Base-by-base conservation (phyloP, 73 alveolate genomes). In the Breviolum minutum region DNA sequence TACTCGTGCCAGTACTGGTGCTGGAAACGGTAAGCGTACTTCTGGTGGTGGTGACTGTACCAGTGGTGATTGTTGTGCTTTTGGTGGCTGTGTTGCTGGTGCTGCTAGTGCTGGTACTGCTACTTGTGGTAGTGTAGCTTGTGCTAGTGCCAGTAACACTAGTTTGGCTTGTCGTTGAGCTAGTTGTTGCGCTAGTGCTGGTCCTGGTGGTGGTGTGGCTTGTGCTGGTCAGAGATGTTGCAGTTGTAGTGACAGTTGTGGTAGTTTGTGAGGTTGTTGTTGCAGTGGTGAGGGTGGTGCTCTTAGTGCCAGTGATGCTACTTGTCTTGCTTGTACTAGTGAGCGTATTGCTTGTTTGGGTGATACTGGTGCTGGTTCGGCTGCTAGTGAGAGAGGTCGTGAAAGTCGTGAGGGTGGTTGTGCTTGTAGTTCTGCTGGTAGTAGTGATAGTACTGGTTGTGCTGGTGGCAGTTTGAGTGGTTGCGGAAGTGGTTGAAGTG, bases 21-120 rank as follows among this genome's bases (percentile, higher is more conserved):
- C 19, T 94, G 54, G 98, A 10, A n/a, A 77, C 54, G 64, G 99
- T 64, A 6, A 7, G 63, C 0, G 95, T 73, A 7, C 62, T 64
- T 66, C 99, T 96, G 22, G 60, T 71, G 40, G 99, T 87, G 80
- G 99, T 96, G 83, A 68, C 40, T 6, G 99, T 73, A 70, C 40
- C 48, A 84, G 87, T 96, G 79, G 99, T 63, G 86, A 76, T 90
- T 70, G 99, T 66, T 69, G 99, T 66, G 99, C 94, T 87, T 17
- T 40, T n/a, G 9, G 95, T 24, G 12, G 99, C 66, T 20, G 83
- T 91, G 63, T 84, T 70, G 40, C 69, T 48, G 7, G 87, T 84
- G 68, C 94, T 87, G 64, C 82, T 73, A 32, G 69, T 48, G 77
- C 94, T 61, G 74, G 86, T 90, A 66, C 69, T 70, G 60, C 98